These are phyloP conservation scores for Aspergillus sp. DNA, from an alignment of 2,329 filamentous ascomycete species.

Conservation along the genomic window DNA sequence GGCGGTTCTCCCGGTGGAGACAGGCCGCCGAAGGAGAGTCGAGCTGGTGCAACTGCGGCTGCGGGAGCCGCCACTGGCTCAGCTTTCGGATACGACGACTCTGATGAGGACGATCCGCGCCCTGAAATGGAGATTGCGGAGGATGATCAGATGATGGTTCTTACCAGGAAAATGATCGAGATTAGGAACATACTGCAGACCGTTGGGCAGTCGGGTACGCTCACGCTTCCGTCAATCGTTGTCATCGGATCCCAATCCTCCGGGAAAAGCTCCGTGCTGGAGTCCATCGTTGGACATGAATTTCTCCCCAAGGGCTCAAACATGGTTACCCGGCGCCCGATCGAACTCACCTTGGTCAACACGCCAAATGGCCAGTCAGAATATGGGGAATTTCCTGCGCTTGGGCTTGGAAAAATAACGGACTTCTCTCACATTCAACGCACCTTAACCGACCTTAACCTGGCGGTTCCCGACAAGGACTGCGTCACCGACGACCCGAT, in stretches of 20 bases:
- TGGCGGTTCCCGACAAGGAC: conserved; percentile 80
- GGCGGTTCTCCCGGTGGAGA: conserved; percentile 36
- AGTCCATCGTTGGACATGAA: conserved; percentile 95
- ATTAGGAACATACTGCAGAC: conserved; percentile 85
- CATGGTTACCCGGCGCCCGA: conserved; percentile 93
- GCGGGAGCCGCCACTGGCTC: conserved; percentile 64
- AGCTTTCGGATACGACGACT: conserved; percentile 68
- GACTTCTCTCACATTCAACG: conserved; percentile 79
- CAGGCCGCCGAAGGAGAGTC: conserved; percentile 46
- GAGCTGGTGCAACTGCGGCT: conserved; percentile 46
- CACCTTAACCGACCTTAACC: conserved; percentile 87
- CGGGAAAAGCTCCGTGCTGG: conserved; percentile 92
- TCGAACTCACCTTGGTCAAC: conserved; percentile 92
- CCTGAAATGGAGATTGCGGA: conserved; percentile 58
- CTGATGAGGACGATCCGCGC: conserved; percentile 51
- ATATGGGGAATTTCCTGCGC: conserved; percentile 91
- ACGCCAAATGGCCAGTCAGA: conserved; percentile 78
- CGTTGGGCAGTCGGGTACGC: conserved; percentile 79
- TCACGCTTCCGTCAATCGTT: conserved; percentile 93
- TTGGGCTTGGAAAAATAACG: conserved; percentile 79
- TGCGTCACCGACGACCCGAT: conserved; percentile 97
- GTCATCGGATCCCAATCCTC: conserved; percentile 98
- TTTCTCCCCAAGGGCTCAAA: conserved; percentile 97
- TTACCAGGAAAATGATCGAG: conserved; percentile 99
- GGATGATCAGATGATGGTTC: conserved; percentile 98